phyloP scores from a whole-genome alignment of 257 asterid genomes.

The Fraxinus americana region DNA sequence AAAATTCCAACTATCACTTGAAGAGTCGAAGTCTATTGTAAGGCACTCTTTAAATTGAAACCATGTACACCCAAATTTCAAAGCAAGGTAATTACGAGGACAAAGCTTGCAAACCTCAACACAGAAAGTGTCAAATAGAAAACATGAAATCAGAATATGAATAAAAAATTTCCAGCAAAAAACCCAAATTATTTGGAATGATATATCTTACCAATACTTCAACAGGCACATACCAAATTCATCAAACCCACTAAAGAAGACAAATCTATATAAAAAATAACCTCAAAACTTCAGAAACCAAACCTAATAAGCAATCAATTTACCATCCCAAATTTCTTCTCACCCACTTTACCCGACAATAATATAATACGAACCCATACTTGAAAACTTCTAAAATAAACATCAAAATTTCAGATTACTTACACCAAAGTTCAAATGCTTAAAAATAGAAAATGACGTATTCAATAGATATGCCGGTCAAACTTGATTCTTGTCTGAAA shows the following conservation, averaged over 20 bases:
- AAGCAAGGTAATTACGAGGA: too few relatives aligned
- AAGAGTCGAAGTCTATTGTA: too few relatives aligned
- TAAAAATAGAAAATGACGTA: background rate
- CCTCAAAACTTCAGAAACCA: background rate
- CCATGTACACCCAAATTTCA: too few relatives aligned
- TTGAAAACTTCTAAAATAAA: background rate
- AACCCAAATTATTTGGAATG: background rate
- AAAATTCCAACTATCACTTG: too few relatives aligned
- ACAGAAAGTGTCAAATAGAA: background rate
- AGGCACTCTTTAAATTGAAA: too few relatives aligned
- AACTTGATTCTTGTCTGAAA: conserved; percentile 37
- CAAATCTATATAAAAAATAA: background rate
- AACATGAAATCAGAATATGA: background rate
- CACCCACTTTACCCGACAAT: background rate
- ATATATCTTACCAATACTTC: background rate
- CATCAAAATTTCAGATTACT: conserved; percentile 3
- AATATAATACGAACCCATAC: background rate
- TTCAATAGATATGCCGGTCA: conserved; percentile 24
- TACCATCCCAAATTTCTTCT: conserved; percentile 6
- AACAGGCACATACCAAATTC: background rate
- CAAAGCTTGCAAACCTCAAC: too few relatives aligned
- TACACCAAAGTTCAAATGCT: background rate
- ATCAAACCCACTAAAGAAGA: background rate
- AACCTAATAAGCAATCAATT: background rate
- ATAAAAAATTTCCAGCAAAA: background rate